These are phyloP conservation scores for Mycena kentingensis DNA, from an alignment of 768 basidiomycete genomes.

Conservation along the genomic window DNA sequence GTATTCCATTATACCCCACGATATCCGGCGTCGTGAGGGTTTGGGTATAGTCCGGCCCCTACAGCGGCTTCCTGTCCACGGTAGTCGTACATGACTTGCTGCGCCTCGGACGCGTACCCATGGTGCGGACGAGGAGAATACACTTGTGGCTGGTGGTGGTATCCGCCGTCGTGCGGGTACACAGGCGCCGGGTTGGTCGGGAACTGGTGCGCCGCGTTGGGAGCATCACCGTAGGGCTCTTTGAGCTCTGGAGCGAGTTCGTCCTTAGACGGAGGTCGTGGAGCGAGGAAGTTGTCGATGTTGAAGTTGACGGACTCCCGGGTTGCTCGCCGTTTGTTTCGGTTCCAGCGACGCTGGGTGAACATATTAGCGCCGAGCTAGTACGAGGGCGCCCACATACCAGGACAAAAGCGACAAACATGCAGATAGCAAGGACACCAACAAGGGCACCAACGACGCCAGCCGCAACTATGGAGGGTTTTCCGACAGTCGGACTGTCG, in stretches of 20 bases:
- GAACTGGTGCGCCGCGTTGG: constrained; percentile 1
- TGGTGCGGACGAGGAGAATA: constrained; percentile 16
- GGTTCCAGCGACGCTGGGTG: constrained; percentile 20
- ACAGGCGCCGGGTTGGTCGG: neutral
- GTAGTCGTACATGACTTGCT: constrained; percentile 12
- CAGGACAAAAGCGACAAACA: constrained; percentile 18
- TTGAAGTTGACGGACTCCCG: constrained; percentile 18
- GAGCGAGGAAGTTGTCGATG: constrained; percentile 1
- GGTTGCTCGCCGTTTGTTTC: neutral
- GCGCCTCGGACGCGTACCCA: constrained; percentile 12
- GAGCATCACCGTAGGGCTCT: neutral
- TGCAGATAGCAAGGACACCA: neutral
- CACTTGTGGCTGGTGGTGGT: neutral
- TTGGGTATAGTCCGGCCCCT: neutral
- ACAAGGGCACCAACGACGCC: constrained; percentile 5
- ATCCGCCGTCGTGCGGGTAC: neutral
- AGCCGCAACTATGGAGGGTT: constrained; percentile 1
- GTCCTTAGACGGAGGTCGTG: neutral
- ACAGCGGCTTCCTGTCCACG: neutral
- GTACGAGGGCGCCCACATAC: neutral
- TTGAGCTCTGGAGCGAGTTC: neutral
- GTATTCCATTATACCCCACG: constrained; percentile 5
- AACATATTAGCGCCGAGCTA: neutral
- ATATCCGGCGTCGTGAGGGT: constrained; percentile 15
- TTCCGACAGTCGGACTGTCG: neutral